A percentile compares a stretch with the other conserved stretches of the same genome.
Conservation (phyloP, 306 rosid species). For the Crotalaria pallida region DNA sequence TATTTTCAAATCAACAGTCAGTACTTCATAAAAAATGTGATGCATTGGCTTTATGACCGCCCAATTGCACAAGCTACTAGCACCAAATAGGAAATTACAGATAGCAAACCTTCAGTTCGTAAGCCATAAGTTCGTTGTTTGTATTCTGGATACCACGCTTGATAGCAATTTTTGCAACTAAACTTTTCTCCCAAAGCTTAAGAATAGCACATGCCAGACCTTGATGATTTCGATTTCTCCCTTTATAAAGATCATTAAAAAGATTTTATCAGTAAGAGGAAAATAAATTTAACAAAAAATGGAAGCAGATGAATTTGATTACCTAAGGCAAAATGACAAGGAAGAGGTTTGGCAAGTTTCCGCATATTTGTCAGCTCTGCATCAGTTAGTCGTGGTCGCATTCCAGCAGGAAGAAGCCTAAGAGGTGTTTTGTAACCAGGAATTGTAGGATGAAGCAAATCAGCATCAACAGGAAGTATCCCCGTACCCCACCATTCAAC, state of each 20-base stretch:
- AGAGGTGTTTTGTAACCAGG: conserved; percentile 85
- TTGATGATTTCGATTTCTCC: conserved; percentile 96
- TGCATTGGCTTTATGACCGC: conserved; percentile 10
- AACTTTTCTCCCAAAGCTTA: conserved; percentile 90
- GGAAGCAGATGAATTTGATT: conserved; percentile 15
- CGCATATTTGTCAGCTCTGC: conserved; percentile 73
- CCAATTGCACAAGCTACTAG: background rate
- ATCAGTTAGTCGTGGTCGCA: conserved; percentile 69
- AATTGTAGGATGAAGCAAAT: conserved; percentile 68
- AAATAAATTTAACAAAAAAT: background rate
- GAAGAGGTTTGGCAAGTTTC: conserved; percentile 77
- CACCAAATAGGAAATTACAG: conserved; percentile 7
- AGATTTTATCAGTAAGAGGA: conserved; percentile 21
- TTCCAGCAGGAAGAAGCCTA: conserved; percentile 86
- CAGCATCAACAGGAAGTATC: conserved; percentile 92
- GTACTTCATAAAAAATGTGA: conserved; percentile 5
- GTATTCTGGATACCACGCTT: conserved; percentile 96
- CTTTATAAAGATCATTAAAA: conserved; percentile 32
- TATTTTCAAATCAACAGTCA: background rate
- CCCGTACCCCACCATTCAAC: conserved; percentile 97
- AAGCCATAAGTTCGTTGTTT: conserved; percentile 93
- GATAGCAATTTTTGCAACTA: conserved; percentile 85
- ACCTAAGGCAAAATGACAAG: conserved; percentile 98
- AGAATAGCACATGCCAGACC: conserved; percentile 83
- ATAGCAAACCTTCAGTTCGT: conserved; percentile 71